Conservation (phyloP, 768 basidiomycete genomes). For the Russula sp. region DNA sequence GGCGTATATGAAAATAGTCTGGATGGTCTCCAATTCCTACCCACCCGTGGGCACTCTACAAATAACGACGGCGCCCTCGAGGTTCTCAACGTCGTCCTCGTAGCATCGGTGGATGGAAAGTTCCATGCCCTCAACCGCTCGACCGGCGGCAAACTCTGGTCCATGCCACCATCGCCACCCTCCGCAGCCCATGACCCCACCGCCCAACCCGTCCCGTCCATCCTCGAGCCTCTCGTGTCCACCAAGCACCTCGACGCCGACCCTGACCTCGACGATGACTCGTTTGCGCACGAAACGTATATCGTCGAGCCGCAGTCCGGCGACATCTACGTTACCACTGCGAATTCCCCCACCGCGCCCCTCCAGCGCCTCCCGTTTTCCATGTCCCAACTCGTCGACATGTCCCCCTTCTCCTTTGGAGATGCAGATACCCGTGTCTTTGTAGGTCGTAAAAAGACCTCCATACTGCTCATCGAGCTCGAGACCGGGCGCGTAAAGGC, state of each 20-base stretch:
- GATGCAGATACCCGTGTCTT: slow-evolving; percentile 69
- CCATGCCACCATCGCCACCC: slow-evolving; percentile 59
- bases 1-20: neutral
- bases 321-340: slow-evolving; percentile 81
- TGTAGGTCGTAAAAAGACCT: slow-evolving; percentile 88
- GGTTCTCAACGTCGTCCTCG: slow-evolving; percentile 76
- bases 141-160: slow-evolving; percentile 81
- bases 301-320: slow-evolving; percentile 95
- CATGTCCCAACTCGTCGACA: slow-evolving; percentile 87
- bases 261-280: slow-evolving; percentile 50
- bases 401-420: slow-evolving; percentile 77
- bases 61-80: slow-evolving; percentile 42
- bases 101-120: slow-evolving; percentile 91
- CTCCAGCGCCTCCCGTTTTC: slow-evolving; percentile 87
- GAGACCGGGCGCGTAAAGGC: slow-evolving; percentile 78
- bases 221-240: slow-evolving; percentile 67
- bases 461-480: slow-evolving; percentile 64
- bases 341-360: slow-evolving; percentile 46
- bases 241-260: slow-evolving; percentile 58
- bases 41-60: slow-evolving; percentile 15
- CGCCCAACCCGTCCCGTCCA: slow-evolving; percentile 35
- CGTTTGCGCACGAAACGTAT: slow-evolving; percentile 63
- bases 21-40: slow-evolving; percentile 19
- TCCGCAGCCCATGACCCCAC: slow-evolving; percentile 24
- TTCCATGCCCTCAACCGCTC: slow-evolving; percentile 91